A percentile compares a stretch with the other conserved stretches of the same genome.
Conservation (phyloP, 176 grass and related monocot species). For the Otatea glauca region DNA sequence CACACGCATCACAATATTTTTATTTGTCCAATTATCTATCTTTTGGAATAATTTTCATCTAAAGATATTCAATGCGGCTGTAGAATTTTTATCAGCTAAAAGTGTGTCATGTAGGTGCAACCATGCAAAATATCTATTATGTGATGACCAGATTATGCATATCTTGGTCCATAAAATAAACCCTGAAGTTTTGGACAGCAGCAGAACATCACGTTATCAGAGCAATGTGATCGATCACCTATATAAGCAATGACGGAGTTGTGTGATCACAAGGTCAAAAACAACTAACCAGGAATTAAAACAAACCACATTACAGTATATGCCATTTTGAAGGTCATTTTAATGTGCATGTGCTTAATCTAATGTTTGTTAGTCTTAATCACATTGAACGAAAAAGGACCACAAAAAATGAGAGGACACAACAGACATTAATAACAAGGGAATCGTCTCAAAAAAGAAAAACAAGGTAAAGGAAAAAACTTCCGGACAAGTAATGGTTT, state of each 20-base stretch:
- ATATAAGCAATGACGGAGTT: neutral
- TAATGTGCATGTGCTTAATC: neutral
- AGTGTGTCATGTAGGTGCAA: neutral
- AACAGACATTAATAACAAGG: neutral
- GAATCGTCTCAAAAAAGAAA: neutral
- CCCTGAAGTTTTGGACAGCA: neutral
- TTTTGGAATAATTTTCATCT: neutral
- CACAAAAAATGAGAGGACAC: neutral
- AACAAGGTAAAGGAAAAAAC: neutral
- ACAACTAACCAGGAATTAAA: neutral
- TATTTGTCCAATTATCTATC: neutral
- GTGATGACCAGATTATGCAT: neutral
- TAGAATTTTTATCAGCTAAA: neutral
- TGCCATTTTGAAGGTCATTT: neutral
- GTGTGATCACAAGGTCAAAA: neutral
- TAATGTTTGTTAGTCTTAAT: neutral
- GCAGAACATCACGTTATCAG: slow-evolving; percentile 6
- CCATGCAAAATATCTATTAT: slow-evolving; percentile 2
- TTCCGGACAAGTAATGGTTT: neutral
- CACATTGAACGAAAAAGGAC: slow-evolving; percentile 3
- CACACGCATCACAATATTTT: neutral
- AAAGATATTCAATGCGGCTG: neutral
- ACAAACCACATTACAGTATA: neutral
- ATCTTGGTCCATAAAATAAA: neutral
- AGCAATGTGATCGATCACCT: neutral